Evolutionary conservation across 192 early-diverging fungal genomes (phyloP).

Genomic region (Funneliformis geosporum): DNA sequence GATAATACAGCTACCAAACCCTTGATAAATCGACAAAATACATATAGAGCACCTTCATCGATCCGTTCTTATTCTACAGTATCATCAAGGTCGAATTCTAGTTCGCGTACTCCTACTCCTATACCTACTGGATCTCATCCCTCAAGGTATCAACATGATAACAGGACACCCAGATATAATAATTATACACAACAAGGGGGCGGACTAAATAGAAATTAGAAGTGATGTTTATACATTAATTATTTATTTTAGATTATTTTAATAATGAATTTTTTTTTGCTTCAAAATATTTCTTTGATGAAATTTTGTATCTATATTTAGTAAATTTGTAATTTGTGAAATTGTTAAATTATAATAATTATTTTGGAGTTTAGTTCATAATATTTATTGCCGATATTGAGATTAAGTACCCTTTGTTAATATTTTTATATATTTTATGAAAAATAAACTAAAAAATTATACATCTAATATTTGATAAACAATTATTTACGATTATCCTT

Average conservation of each 20-base stretch:
- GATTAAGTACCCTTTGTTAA: no score
- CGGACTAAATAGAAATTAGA: neutral
- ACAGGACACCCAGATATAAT: neutral
- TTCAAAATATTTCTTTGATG: neutral
- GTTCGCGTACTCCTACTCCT: neutral
- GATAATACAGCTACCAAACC: neutral
- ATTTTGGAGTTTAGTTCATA: no score
- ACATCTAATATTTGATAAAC: no score
- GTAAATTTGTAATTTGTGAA: neutral
- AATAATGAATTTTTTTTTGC: neutral
- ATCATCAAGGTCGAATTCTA: neutral
- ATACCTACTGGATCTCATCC: neutral
- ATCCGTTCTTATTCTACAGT: neutral
- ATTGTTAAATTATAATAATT: no score
- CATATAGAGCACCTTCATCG: neutral
- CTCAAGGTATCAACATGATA: neutral
- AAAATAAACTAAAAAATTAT: no score
- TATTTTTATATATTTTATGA: no score
- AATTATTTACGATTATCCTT: no score
- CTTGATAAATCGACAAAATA: neutral
- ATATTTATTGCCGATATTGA: no score
- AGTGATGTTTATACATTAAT: neutral
- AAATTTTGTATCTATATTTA: neutral
- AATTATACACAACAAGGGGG: constrained; percentile 10
- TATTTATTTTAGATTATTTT: neutral